Percentiles rank a stretch among this genome's conserved stretches.
Evolutionary conservation across 495 filamentous ascomycete species (phyloP).

Genomic region (Cercophora scortea): DNA sequence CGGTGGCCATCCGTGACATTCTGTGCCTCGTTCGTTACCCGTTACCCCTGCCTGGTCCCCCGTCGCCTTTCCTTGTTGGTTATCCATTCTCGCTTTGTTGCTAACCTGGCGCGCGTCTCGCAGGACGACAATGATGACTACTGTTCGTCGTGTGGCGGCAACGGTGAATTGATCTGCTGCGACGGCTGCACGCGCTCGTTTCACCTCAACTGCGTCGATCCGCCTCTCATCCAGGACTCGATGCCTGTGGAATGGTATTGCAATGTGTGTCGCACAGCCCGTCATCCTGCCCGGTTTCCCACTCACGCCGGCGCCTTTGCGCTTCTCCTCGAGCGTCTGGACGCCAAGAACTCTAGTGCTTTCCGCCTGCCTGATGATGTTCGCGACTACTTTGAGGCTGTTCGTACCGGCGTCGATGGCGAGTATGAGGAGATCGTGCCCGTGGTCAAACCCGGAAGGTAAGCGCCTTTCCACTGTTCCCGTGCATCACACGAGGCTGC

Average conservation of each 20-base stretch:
- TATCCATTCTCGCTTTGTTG: neutral
- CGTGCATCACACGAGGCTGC: slow-evolving; percentile 19
- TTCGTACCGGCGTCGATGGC: slow-evolving; percentile 64
- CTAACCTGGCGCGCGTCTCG: slow-evolving; percentile 14
- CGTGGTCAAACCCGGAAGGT: slow-evolving; percentile 30
- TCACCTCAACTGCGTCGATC: slow-evolving; percentile 79
- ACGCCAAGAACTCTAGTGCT: slow-evolving; percentile 58
- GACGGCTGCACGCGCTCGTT: slow-evolving; percentile 82
- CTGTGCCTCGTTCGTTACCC: neutral
- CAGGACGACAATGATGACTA: slow-evolving; percentile 81
- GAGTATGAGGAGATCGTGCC: slow-evolving; percentile 60
- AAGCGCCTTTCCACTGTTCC: slow-evolving; percentile 9
- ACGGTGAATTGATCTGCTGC: slow-evolving; percentile 83
- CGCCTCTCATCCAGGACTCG: slow-evolving; percentile 57
- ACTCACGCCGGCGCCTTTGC: slow-evolving; percentile 46
- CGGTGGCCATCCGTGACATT: neutral
- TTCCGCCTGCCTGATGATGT: slow-evolving; percentile 63
- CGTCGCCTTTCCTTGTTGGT: neutral
- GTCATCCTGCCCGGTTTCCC: slow-evolving; percentile 25
- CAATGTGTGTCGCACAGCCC: slow-evolving; percentile 52
- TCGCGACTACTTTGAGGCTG: slow-evolving; percentile 65
- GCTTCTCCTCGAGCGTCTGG: slow-evolving; percentile 48
- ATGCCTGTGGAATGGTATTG: slow-evolving; percentile 80
- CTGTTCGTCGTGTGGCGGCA: slow-evolving; percentile 73
- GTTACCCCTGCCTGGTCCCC: neutral